Evolutionary conservation across 2,329 filamentous ascomycete genomes (phyloP).

Genomic region (Hypoxylon sp.): DNA sequence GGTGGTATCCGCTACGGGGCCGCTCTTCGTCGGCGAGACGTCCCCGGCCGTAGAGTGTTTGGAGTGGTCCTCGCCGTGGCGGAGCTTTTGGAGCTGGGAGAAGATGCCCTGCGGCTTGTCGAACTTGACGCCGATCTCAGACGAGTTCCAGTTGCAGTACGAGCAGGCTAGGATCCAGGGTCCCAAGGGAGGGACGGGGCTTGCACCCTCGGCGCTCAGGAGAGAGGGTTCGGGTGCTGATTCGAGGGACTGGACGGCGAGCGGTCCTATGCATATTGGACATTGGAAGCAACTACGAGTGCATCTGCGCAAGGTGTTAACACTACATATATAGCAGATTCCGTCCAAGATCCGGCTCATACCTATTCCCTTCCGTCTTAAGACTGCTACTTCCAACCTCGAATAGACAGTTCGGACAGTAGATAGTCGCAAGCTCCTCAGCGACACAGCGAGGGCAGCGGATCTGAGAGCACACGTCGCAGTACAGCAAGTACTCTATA

Average conservation of each 20-base stretch:
- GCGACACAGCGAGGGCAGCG: slow-evolving; percentile 91
- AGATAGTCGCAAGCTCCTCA: slow-evolving; percentile 95
- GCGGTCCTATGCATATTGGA: slow-evolving; percentile 84
- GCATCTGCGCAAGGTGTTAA: slow-evolving; percentile 68
- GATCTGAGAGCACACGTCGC: slow-evolving; percentile 97
- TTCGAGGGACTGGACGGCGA: slow-evolving; percentile 80
- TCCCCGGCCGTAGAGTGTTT: slow-evolving; percentile 44
- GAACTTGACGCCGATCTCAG: slow-evolving; percentile 90
- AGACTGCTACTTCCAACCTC: slow-evolving; percentile 95
- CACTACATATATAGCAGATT: background rate
- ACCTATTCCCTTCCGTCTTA: slow-evolving; percentile 94
- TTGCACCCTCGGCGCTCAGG: slow-evolving; percentile 58
- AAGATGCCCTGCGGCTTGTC: slow-evolving; percentile 90
- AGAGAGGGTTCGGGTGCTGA: slow-evolving; percentile 61
- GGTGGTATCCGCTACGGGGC: slow-evolving; percentile 70
- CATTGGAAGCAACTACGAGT: slow-evolving; percentile 97
- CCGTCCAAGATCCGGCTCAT: slow-evolving; percentile 48
- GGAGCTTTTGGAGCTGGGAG: slow-evolving; percentile 79
- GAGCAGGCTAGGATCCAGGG: slow-evolving; percentile 86
- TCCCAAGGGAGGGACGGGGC: slow-evolving; percentile 52
- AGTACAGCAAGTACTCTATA: slow-evolving; percentile 93
- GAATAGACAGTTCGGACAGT: slow-evolving; percentile 94
- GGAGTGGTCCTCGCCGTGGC: slow-evolving; percentile 66
- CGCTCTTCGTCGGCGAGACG: slow-evolving; percentile 57
- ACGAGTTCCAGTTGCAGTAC: slow-evolving; percentile 93